phyloP scores from a whole-genome alignment of 2,329 filamentous ascomycete species.

The Ophiosphaerella herpotricha region DNA sequence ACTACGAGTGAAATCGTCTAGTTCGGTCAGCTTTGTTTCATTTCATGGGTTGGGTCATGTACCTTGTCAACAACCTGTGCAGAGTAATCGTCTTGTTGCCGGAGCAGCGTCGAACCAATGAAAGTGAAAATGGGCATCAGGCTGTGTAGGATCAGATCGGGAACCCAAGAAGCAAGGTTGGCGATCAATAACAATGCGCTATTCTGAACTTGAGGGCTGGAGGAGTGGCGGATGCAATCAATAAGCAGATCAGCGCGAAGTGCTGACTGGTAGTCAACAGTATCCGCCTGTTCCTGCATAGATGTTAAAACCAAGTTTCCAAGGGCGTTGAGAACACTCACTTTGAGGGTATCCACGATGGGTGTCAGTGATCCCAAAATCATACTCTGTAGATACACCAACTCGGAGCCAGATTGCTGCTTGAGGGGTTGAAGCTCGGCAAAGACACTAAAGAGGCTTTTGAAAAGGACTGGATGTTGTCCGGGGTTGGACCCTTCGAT shows the following conservation, averaged over 20 bases:
- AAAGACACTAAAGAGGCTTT: conserved; percentile 81
- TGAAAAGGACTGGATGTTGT: conserved; percentile 75
- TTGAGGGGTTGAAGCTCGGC: conserved; percentile 85
- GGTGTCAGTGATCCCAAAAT: conserved; percentile 80
- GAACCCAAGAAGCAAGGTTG: conserved; percentile 81
- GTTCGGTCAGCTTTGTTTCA: neutral
- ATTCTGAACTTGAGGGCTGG: conserved; percentile 92
- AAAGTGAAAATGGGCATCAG: conserved; percentile 99
- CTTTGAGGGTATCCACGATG: conserved; percentile 79
- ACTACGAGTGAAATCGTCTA: conserved; percentile 91
- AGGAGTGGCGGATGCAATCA: conserved; percentile 89
- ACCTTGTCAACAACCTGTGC: conserved; percentile 86
- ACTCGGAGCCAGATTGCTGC: conserved; percentile 78
- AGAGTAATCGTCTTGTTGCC: conserved; percentile 95
- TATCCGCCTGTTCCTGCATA: conserved; percentile 38
- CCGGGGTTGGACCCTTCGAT: conserved; percentile 80
- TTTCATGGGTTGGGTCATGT: conserved; percentile 1
- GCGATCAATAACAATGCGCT: conserved; percentile 86
- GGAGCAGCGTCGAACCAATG: conserved; percentile 88
- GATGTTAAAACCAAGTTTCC: conserved; percentile 1
- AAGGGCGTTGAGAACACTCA: neutral
- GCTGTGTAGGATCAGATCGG: conserved; percentile 90
- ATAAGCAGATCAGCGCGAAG: conserved; percentile 90
- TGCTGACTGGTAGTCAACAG: conserved; percentile 75
- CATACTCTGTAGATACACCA: conserved; percentile 87